Evolutionary conservation across 2,329 filamentous ascomycete species (phyloP), one percentile per base, ranked within the genome.

Genomic region (Trichoderma oligosporum): DNA sequence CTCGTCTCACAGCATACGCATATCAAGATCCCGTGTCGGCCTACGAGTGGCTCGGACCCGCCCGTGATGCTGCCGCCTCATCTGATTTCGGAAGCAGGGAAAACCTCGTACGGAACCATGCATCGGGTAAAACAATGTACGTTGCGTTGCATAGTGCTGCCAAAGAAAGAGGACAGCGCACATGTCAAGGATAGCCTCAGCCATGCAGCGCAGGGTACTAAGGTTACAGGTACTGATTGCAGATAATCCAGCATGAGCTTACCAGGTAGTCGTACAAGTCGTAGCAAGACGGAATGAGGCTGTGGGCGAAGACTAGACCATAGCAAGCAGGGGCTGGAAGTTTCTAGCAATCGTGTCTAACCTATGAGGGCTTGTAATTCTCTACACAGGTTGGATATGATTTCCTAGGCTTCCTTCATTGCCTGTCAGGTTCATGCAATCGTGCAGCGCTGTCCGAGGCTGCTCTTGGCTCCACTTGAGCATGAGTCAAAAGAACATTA

Each of bases 401-500:
- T 22, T n/a, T 55, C n/a, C 29, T 22, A 55, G 41, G 52, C 52
- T 46, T 25, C 52, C 31, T 38, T 33, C 46, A 41, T 41, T 46
- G 52, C 52, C 52, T 55, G 41, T 27, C 33, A 36, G 29, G 46
- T 58, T 58, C 56, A 54, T 58, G 56, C 48, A 58, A 25, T 25
- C 14, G 39, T 42, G 56, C 42, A 53, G 56, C 41, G 31, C 24
- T 47, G 27, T 54, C 24, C 20, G 22, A 54, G 33, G 42, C 16
- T 48, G 45, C 27, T 48, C 24, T 6, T 4, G 25, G 45, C 33
- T 27, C 45, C 45, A 48, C 45, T 31, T n/a, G 20, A 24, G 45
- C 25, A 29, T 58, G 48, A 58, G 56, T 58, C 42, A 53, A 58
- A 33, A 27, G 29, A 36, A 25, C n/a, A n/a, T n/a, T n/a, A n/a